These are phyloP conservation scores for Saussurea involucrata DNA, from an alignment of 129 eudicot genomes.

Conservation along the genomic window DNA sequence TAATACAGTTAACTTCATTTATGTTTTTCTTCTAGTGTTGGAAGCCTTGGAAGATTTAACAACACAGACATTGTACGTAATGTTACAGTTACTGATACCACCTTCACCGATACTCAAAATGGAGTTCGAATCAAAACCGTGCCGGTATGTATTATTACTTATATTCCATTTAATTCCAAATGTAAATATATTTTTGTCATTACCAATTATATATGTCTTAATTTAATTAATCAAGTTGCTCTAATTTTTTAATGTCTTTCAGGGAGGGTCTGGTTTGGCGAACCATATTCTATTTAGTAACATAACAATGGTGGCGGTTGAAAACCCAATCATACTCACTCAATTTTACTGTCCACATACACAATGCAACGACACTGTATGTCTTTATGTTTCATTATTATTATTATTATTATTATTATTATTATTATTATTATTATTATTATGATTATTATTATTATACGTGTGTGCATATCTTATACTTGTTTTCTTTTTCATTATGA, in stretches of 20 bases:
- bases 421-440: too few species aligned
- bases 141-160: slow-evolving; percentile 4
- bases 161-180: not conserved
- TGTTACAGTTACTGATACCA: not conserved
- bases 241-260: not conserved
- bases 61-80: not conserved
- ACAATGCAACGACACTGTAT: not conserved
- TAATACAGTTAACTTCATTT: not conserved
- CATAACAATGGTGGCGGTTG: slow-evolving; percentile 13
- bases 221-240: not conserved
- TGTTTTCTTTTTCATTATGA: not conserved
- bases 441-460: not conserved
- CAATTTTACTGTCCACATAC: slow-evolving; percentile 26
- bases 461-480: not conserved
- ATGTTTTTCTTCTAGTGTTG: slow-evolving; percentile 3
- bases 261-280: slow-evolving; percentile 21
- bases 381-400: not conserved
- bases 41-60: slow-evolving; percentile 24
- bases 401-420: not conserved
- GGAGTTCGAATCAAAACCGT: slow-evolving; percentile 28
- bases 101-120: slow-evolving; percentile 23
- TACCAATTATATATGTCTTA: not conserved
- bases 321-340: slow-evolving; percentile 17
- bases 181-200: not conserved
- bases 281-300: slow-evolving; percentile 4